Percentiles rank a stretch among this genome's conserved stretches.
Evolutionary conservation across 1,284 basidiomycete genomes (phyloP).

Genomic region (Moesziomyces antarcticus): DNA sequence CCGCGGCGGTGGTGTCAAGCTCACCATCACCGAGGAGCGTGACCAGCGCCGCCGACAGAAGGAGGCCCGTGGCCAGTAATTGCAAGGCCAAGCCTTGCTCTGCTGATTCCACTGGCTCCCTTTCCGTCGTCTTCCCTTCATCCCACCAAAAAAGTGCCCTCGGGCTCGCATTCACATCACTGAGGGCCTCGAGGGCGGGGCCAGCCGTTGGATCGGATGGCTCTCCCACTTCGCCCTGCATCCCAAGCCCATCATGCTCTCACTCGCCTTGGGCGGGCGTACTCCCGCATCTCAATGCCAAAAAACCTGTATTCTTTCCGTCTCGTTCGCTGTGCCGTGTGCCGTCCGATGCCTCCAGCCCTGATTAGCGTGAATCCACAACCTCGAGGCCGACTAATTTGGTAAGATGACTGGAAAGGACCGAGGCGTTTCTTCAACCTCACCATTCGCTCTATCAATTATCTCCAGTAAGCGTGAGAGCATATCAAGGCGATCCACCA

Average conservation of each 20-base stretch:
- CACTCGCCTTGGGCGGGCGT: background rate
- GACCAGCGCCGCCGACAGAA: slow-evolving; percentile 66
- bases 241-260: background rate
- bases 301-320: background rate
- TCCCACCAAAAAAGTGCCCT: background rate
- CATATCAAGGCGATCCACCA: too few species aligned
- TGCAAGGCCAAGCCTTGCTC: background rate
- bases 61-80: slow-evolving; percentile 56
- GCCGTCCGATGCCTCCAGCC: too few species aligned
- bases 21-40: slow-evolving; percentile 72
- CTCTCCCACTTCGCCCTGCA: background rate
- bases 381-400: too few species aligned
- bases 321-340: too few species aligned
- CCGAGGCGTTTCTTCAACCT: too few species aligned
- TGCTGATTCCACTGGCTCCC: background rate
- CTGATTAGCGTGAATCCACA: too few species aligned
- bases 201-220: background rate
- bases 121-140: background rate
- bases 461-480: too few species aligned
- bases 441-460: too few species aligned
- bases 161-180: background rate
- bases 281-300: background rate
- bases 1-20: slow-evolving; percentile 97
- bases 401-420: too few species aligned
- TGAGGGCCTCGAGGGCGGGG: background rate